phyloP scores from a whole-genome alignment of 2,329 filamentous ascomycete genomes.

The Whalleya microplaca region DNA sequence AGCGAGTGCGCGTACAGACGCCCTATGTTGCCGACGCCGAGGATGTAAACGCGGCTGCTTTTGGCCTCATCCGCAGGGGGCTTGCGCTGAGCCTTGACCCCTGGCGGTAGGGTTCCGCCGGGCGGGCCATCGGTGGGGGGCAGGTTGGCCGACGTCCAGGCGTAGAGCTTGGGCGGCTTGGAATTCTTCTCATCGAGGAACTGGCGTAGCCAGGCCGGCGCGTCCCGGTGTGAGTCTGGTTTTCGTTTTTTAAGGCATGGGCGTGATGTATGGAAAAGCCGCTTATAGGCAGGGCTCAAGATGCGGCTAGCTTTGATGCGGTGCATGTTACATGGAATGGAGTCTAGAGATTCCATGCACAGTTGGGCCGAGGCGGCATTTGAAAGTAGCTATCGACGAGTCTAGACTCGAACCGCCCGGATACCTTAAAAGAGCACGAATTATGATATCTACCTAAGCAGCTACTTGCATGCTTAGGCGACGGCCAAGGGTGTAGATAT shows the following conservation, averaged over 20 bases:
- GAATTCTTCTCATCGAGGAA: slow-evolving; percentile 27
- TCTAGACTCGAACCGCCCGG: too few relatives aligned
- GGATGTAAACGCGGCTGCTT: slow-evolving; percentile 73
- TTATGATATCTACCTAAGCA: too few relatives aligned
- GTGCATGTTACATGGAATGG: slow-evolving; percentile 11
- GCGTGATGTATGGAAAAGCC: slow-evolving; percentile 1
- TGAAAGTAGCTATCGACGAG: too few relatives aligned
- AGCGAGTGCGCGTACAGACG: slow-evolving; percentile 77
- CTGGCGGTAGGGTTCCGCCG: too few relatives aligned
- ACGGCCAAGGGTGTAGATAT: background rate
- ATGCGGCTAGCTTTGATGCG: slow-evolving; percentile 1
- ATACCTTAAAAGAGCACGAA: too few relatives aligned
- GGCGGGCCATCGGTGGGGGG: too few relatives aligned
- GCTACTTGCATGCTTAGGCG: slow-evolving; percentile 2
- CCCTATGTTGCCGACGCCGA: slow-evolving; percentile 83
- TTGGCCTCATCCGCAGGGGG: too few relatives aligned
- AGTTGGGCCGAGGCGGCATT: background rate
- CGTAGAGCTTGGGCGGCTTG: slow-evolving; percentile 32
- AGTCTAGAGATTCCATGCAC: background rate
- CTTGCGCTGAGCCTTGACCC: too few relatives aligned
- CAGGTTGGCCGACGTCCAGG: slow-evolving; percentile 36
- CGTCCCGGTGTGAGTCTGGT: slow-evolving; percentile 1
- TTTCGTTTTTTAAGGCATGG: too few relatives aligned
- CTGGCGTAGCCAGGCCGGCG: slow-evolving; percentile 28
- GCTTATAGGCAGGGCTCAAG: background rate